These are phyloP conservation scores for Salix exigua DNA, from an alignment of 345 rosid species.

Conservation along the genomic window DNA sequence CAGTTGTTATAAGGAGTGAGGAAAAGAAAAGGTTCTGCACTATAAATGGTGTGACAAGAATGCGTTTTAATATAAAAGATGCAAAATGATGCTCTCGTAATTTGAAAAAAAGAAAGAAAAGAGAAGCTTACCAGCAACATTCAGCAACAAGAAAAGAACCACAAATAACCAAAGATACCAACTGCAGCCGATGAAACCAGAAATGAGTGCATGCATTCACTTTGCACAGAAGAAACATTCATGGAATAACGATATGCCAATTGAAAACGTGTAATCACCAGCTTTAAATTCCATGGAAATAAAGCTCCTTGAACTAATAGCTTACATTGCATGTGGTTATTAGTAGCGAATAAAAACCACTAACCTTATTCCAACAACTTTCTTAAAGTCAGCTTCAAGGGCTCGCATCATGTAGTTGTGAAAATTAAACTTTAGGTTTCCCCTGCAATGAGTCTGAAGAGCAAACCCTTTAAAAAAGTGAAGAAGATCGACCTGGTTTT, in stretches of 20 bases:
- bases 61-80: not conserved
- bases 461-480: conserved; percentile 3
- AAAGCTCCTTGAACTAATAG: not conserved
- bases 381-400: conserved; percentile 89
- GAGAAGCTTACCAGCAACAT: conserved; percentile 85
- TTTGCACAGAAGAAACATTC: not conserved
- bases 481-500: not conserved
- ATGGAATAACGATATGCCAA: not conserved
- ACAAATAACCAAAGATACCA: conserved; percentile 97
- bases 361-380: conserved; percentile 90
- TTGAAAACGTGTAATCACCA: not conserved
- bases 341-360: conserved; percentile 3
- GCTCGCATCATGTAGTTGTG: conserved; percentile 81
- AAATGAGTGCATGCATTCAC: not conserved
- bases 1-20: not conserved
- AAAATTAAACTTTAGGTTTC: conserved; percentile 72
- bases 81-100: not conserved
- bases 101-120: too few species aligned
- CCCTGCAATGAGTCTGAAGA: conserved; percentile 67
- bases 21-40: not conserved
- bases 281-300: not conserved
- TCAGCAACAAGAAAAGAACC: conserved; percentile 76
- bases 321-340: not conserved
- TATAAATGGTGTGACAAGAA: not conserved
- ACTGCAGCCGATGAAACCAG: conserved; percentile 41